Evolutionary conservation across 768 basidiomycete species (phyloP), one percentile per base, ranked within the genome.

Genomic region (Suillus subluteus): DNA sequence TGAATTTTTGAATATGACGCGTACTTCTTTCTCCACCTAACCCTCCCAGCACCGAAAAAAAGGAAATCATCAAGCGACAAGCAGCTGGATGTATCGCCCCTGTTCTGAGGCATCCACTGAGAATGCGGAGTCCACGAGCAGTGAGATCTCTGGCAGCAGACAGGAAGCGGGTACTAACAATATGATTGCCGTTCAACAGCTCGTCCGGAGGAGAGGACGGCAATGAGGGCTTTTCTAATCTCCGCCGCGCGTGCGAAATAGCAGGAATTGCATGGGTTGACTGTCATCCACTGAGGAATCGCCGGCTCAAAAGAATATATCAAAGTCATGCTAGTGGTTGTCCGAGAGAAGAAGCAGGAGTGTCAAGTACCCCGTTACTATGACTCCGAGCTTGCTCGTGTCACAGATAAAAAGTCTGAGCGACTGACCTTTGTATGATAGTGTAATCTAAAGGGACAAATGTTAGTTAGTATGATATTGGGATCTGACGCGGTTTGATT

Each of bases 81-180:
- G 52, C 13, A 4, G 21, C 2, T 64, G 54, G 6, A 68, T 7
- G 52, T 65, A 64, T 44, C 44, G 32, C 18, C 32, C 32, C 32
- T 32, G 32, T 32, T 32, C 32, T 32, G 32, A 32, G 32, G 32
- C 32, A 32, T 32, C 32, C 32, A 32, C 2, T 32, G 1, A 32
- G 32, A 32, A 68, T 12, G 62, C 1, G 8, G 76, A 76, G 41
- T 70, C 58, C 59, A 67, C 54, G 1, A 70, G 73, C 5, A 71
- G 67, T 32, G 76, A 69, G 41, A 71, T 55, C 13, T 76, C 65
- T 2, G 73, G 72, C 74, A 11, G 72, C 74, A 0, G 74, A 74
- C 43, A 79, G 58, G 62, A 79, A 55, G 18, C 3, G 76, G 15
- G 77, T 79, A 12, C 67, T 77, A 62, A 74, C 67, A 18, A 32